Evolutionary conservation across 2,329 filamentous ascomycete genomes (phyloP).

Genomic region (Phyllosticta paracitricarpa): DNA sequence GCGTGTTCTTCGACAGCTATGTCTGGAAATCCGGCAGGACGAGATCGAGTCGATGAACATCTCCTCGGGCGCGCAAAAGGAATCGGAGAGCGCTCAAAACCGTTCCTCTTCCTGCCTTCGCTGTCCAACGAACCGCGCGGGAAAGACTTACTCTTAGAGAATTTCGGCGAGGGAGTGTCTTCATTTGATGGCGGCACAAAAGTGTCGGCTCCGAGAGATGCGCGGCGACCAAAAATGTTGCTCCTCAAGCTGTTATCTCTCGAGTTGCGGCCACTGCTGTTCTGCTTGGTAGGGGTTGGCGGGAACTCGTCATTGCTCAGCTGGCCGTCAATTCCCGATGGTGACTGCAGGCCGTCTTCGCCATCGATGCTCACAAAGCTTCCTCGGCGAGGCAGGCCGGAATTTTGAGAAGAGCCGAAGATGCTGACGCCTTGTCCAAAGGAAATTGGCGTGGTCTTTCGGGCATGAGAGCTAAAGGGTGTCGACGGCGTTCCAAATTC

Average conservation of each 20-base stretch:
- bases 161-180: conserved; percentile 18
- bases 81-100: conserved; percentile 9
- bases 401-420: conserved; percentile 40
- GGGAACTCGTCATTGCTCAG: conserved; percentile 63
- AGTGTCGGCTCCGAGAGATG: conserved; percentile 37
- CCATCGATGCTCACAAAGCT: conserved; percentile 77
- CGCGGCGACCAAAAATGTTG: conserved; percentile 38
- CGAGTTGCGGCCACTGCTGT: conserved; percentile 34
- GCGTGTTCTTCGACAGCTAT: neutral
- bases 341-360: conserved; percentile 56
- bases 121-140: conserved; percentile 10
- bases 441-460: conserved; percentile 53
- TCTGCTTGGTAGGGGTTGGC: conserved; percentile 85
- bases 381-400: conserved; percentile 39
- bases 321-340: conserved; percentile 49
- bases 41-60: conserved; percentile 9
- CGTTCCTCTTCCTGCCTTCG: conserved; percentile 2
- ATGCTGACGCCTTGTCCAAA: conserved; percentile 56
- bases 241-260: conserved; percentile 43
- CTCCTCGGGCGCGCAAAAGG: neutral
- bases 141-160: conserved; percentile 28
- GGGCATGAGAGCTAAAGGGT: conserved; percentile 59
- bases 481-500: conserved; percentile 74
- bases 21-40: neutral
- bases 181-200: conserved; percentile 31